A percentile compares a stretch with the other conserved stretches of the same genome.
phyloP scores from a whole-genome alignment of 805 yeast genomes.

The Zygoascus tannicola region DNA sequence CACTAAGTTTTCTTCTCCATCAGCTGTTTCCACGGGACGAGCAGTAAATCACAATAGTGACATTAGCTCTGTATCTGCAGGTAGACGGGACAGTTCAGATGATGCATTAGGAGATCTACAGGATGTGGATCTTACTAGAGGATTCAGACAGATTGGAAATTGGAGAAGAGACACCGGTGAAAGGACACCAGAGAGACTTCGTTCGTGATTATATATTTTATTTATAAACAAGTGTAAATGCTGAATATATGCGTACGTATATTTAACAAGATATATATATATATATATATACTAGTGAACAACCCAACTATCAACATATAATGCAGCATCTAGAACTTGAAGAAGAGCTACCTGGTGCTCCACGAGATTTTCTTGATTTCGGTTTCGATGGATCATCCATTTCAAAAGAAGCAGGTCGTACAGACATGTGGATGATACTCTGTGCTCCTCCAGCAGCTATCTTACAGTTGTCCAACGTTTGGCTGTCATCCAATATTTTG shows the following conservation, averaged over 20 bases:
- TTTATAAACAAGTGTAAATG: background rate
- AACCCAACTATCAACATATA: slow-evolving; percentile 4
- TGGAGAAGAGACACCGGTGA: slow-evolving; percentile 17
- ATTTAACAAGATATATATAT: background rate
- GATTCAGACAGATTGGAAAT: slow-evolving; percentile 30
- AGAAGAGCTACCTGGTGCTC: background rate
- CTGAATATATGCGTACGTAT: background rate
- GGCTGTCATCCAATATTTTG: slow-evolving; percentile 20
- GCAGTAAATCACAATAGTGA: slow-evolving; percentile 2
- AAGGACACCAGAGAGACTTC: slow-evolving; percentile 11
- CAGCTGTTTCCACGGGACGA: slow-evolving; percentile 11
- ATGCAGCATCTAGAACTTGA: slow-evolving; percentile 12
- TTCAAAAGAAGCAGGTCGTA: slow-evolving; percentile 24
- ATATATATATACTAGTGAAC: background rate
- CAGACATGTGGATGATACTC: slow-evolving; percentile 25
- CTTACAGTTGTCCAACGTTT: slow-evolving; percentile 17
- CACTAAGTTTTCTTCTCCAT: slow-evolving; percentile 23
- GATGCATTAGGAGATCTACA: slow-evolving; percentile 35
- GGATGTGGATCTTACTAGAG: slow-evolving; percentile 40
- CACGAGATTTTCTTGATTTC: background rate
- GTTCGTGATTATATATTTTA: background rate
- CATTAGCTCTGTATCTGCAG: slow-evolving; percentile 7
- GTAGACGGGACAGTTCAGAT: slow-evolving; percentile 8
- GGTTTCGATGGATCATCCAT: slow-evolving; percentile 8
- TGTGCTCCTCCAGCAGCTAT: slow-evolving; percentile 14